phyloP scores from a whole-genome alignment of 2,329 filamentous ascomycete species.

The Diaporthe velutina region DNA sequence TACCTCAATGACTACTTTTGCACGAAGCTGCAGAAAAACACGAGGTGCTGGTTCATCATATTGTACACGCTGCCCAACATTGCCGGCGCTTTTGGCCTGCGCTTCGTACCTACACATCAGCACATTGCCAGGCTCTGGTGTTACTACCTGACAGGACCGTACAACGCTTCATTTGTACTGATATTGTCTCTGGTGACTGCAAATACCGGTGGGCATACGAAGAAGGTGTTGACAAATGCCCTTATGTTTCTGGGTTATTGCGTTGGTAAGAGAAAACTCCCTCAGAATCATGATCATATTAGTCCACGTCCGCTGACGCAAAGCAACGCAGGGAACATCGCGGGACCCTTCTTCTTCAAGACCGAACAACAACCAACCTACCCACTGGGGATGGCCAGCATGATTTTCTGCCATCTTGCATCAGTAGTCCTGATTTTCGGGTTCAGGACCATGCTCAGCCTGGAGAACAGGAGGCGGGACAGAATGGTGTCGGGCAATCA shows the following conservation, averaged over 20 bases:
- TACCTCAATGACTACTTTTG: constrained; percentile 41
- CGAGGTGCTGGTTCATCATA: constrained; percentile 53
- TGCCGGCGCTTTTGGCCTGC: constrained; percentile 64
- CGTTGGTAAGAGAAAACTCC: constrained; percentile 39
- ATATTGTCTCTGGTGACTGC: constrained; percentile 50
- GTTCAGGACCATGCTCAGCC: constrained; percentile 63
- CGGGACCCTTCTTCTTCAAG: constrained; percentile 71
- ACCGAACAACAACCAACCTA: constrained; percentile 70
- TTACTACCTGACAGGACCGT: constrained; percentile 68
- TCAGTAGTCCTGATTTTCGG: constrained; percentile 61
- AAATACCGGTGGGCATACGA: constrained; percentile 46
- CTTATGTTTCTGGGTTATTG: constrained; percentile 33
- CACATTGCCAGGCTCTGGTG: constrained; percentile 63
- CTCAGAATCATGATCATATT: too few species aligned
- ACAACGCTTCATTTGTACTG: constrained; percentile 66
- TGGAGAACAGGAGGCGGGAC: constrained; percentile 68
- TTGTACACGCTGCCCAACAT: constrained; percentile 66
- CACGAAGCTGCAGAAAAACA: constrained; percentile 43
- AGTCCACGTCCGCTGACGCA: constrained; percentile 58
- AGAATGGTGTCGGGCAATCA: not conserved
- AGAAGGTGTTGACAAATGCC: constrained; percentile 40
- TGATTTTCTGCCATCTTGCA: constrained; percentile 70
- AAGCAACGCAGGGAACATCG: constrained; percentile 72
- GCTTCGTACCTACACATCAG: constrained; percentile 59
- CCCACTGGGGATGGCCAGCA: constrained; percentile 71